Evolutionary conservation across 257 asterid species (phyloP).

Genomic region (Nicotiana otophora): DNA sequence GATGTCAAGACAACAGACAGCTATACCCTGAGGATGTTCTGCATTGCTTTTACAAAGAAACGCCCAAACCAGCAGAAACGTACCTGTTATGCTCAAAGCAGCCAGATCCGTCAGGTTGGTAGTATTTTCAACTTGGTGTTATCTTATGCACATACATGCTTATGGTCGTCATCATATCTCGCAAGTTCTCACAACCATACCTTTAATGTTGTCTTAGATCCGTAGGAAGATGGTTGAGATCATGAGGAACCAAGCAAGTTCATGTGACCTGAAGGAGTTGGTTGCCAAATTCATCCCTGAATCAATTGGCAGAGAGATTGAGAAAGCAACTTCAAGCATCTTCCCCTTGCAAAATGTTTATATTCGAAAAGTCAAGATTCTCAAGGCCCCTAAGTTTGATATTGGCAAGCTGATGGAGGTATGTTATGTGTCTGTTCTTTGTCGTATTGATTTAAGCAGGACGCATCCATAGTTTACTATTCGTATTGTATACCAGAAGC

Average conservation of each 20-base stretch:
- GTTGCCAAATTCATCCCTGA: constrained; percentile 34
- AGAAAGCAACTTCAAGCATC: constrained; percentile 37
- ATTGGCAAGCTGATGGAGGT: constrained; percentile 40
- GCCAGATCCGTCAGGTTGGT: constrained; percentile 36
- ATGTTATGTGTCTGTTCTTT: background rate
- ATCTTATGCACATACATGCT: background rate
- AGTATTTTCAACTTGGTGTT: background rate
- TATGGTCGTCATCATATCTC: background rate
- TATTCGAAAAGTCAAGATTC: constrained; percentile 33
- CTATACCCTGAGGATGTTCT: constrained; percentile 32
- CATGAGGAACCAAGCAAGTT: constrained; percentile 31
- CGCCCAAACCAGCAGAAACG: constrained; percentile 38
- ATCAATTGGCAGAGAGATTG: constrained; percentile 37
- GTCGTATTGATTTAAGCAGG: background rate
- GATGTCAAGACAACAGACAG: constrained; percentile 35
- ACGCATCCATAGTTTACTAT: background rate
- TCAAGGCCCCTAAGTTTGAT: constrained; percentile 35
- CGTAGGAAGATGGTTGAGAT: constrained; percentile 35
- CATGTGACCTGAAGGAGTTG: constrained; percentile 35
- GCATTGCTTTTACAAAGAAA: constrained; percentile 40
- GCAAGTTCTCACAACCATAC: background rate
- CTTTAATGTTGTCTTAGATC: constrained; percentile 10
- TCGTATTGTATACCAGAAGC: background rate
- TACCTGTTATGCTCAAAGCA: constrained; percentile 35
- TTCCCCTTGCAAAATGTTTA: constrained; percentile 35